Evolutionary conservation across 371 early-diverging fungal genomes (phyloP), one percentile per base, ranked within the genome.

Genomic region (Lichtheimia hyalospora): DNA sequence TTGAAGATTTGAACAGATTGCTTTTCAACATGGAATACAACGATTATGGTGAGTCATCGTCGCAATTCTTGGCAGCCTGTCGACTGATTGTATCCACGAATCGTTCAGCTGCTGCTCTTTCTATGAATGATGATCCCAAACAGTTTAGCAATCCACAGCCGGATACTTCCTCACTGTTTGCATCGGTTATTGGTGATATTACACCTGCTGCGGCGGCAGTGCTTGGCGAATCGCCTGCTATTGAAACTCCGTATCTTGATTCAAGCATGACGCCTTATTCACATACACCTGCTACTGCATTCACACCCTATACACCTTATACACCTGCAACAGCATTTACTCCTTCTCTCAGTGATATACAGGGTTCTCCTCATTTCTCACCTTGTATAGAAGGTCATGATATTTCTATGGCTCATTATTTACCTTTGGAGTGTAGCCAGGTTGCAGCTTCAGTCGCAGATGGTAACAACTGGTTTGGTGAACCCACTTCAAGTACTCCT

Each of bases 171-270:
- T 4, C 43, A 2, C 48, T 61, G 23, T 20, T 66, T 8, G 61
- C 51, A 6, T 66, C 61, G 12, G 18, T 66, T 13, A 66, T 66
- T 25, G 63, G 63, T 14, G 61, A 60, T 25, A 15, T 68, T 28
- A 55, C 64, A n/a, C 71, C 68, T 16, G 66, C 66, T 16, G 66
- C 65, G 13, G 63, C 50, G n/a, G 62, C 61, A 46, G 62, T 58
- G 13, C 58, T 50, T n/a, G 34, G 44, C 34, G 62, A 70, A 42
- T 68, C 73, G 16, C 73, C 73, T 18, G 53, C 63, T 49, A 73
- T 73, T 64, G 63, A 54, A 42, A 73, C 76, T 23, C 76, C 76
- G 34, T 72, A 64, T 59, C 52, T 71, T 20, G 75, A 71, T 56
- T 27, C 63, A 41, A 61, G 63, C 21, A 75, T 72, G 63, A 55